Evolutionary conservation across 176 grass and related monocot species (phyloP), one percentile per base, ranked within the genome.

Genomic region (Avena insularis): DNA sequence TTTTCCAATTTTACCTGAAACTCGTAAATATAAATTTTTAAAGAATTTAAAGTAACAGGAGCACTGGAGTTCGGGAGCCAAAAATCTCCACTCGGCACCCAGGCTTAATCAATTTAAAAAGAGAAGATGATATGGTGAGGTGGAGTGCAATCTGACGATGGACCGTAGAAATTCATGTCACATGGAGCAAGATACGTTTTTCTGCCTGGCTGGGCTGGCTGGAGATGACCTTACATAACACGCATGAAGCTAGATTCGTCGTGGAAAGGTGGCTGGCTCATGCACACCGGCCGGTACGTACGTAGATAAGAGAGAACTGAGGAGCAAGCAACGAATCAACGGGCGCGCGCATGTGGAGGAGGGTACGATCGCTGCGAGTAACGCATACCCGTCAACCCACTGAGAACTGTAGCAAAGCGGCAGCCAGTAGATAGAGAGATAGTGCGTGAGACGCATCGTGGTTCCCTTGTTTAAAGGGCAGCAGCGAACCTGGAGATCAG

Each of bases 281-380:
- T 64, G 61, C 61, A 64, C 8, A 11, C 47, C 4, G 33, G 33
- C 33, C 40, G 40, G 53, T 51, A 51, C 53, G 53, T 16, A 43
- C 40, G 47, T 43, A 54, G 71, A 8, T 2, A 6, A 8, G 17
- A 8, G 60, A 79, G 69, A 73, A 79, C 48, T 54, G 19, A 63
- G 55, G 7, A 56, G 71, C 71, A 90, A 90, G 88, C 47, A 90
- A 86, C 6, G 88, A 57, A 90, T 90, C 66, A 82, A 77, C 35
- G 25, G 25, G 6, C 5, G 38, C 60, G 25, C 48, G 83, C 83
- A 86, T 77, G 88, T 82, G 78, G 79, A 89, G 78, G 79, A 89
- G 19, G 50, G 83, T 90, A 84, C 43, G 43, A 21, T 21, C 2
- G 19, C 43, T 14, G 43, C 11, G 46, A 72, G 40, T 9, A 59